phyloP scores from a whole-genome alignment of 2,329 filamentous ascomycete genomes.

The Diplodia intermedia region DNA sequence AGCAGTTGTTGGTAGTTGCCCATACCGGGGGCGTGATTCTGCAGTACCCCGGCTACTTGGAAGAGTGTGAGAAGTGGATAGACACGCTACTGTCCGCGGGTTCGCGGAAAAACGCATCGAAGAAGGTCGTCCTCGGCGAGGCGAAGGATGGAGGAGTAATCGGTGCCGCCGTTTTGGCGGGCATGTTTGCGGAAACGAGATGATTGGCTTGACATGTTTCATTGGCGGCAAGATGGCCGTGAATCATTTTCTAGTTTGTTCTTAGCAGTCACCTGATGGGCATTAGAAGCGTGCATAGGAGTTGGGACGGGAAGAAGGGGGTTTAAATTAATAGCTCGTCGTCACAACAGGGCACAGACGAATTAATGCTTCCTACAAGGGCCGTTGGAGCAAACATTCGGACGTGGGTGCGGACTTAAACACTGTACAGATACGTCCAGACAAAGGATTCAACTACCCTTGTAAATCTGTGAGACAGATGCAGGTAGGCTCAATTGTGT shows the following conservation, averaged over 20 bases:
- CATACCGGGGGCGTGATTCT: conserved; percentile 82
- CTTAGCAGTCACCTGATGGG: background rate
- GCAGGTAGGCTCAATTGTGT: too few species aligned
- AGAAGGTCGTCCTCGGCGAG: conserved; percentile 60
- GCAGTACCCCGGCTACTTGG: conserved; percentile 77
- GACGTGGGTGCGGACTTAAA: too few species aligned
- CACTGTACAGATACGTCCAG: too few species aligned
- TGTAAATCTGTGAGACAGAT: too few species aligned
- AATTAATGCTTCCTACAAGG: too few species aligned
- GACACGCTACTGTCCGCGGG: conserved; percentile 61
- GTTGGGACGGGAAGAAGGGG: background rate
- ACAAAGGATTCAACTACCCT: too few species aligned
- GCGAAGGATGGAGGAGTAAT: conserved; percentile 63
- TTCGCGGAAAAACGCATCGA: conserved; percentile 45
- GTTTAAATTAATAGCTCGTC: background rate
- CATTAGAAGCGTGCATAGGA: conserved; percentile 21
- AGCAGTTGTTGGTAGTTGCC: conserved; percentile 73
- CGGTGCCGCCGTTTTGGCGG: conserved; percentile 62
- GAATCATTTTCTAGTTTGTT: background rate
- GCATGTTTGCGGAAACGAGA: conserved; percentile 44
- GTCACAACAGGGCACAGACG: too few species aligned
- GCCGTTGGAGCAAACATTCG: too few species aligned
- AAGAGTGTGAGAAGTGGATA: conserved; percentile 72
- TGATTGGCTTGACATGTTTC: background rate
- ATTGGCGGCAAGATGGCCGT: background rate